Evolutionary conservation across 2,329 filamentous ascomycete species (phyloP), one percentile per base, ranked within the genome.

Genomic region (Botrytis galanthina): DNA sequence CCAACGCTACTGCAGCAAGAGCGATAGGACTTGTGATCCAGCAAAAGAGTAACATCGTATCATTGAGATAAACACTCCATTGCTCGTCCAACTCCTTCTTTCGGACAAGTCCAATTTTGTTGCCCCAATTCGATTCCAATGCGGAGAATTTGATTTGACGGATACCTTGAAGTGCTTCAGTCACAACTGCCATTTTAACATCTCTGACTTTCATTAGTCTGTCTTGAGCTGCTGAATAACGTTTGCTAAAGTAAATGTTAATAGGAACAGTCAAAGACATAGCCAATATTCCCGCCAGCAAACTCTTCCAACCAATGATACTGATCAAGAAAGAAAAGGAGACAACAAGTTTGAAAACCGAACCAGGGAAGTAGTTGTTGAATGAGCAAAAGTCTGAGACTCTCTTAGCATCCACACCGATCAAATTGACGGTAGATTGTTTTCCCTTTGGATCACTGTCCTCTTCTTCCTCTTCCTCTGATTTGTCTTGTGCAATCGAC

Each of bases 61-160:
- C 77, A 69, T 61, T 77, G 66, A 86, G 79, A 78, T 93, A 94
- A 2, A 90, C 87, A 57, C 84, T 85, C 89, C 91, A 93, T 51
- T 93, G 86, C 35, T 88, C 88, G 8, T 83, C 81, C 16, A 95
- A 85, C 80, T 95, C 93, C 64, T 86, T 87, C 61, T 90, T 87
- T 78, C 93, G 86, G 12, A 90, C 88, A 75, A 86, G 81, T 75
- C 86, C 82, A 80, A 96, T 92, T 75, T 90, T 92, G 26, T 86
- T 84, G 80, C 94, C 89, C 93, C 93, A 95, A 77, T 92, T 89
- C 32, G 84, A 83, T 81, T 95, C 93, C 2, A 94, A 82, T 1
- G 93, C 93, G 0, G 92, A 92, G 77, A 95, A 94, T 79, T 96
- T 96, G 83, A 96, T 93, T 81, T 96, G 93, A 1, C 92, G 88